These are phyloP conservation scores for Jatropha curcas DNA, from an alignment of 345 rosid species.

Conservation along the genomic window DNA sequence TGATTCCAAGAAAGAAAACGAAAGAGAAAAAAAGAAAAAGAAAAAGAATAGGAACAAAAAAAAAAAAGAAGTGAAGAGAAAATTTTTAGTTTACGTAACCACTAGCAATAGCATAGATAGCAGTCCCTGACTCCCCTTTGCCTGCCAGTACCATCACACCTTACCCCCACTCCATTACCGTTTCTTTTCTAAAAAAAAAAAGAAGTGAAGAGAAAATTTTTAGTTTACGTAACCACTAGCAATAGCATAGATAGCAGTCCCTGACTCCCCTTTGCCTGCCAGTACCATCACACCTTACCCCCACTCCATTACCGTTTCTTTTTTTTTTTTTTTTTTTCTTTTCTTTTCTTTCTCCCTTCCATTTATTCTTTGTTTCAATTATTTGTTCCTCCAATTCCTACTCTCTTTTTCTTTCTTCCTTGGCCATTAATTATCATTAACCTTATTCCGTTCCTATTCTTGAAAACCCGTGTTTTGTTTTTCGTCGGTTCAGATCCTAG, in stretches of 20 bases:
- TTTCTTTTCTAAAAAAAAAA: too few species aligned
- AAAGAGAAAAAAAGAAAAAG: not conserved
- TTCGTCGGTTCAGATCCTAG: constrained; percentile 30
- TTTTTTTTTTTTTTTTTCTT: not conserved
- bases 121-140: too few species aligned
- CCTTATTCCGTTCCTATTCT: constrained; percentile 9
- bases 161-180: too few species aligned
- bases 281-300: not conserved
- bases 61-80: not conserved
- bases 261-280: not conserved
- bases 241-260: too few species aligned
- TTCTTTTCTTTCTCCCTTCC: not conserved
- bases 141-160: too few species aligned
- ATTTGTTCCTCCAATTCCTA: constrained; percentile 7
- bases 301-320: constrained; percentile 16
- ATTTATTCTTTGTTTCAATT: constrained; percentile 13
- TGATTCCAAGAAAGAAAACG: not conserved
- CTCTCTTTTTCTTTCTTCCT: not conserved
- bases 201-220: not conserved
- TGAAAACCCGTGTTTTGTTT: not conserved
- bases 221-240: too few species aligned
- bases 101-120: not conserved
- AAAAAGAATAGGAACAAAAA: not conserved
- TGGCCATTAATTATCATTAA: not conserved
- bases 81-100: constrained; percentile 14